Base-by-base conservation (phyloP, 108 stramenopile genomes). In the Hondaea fermentalgiana region DNA sequence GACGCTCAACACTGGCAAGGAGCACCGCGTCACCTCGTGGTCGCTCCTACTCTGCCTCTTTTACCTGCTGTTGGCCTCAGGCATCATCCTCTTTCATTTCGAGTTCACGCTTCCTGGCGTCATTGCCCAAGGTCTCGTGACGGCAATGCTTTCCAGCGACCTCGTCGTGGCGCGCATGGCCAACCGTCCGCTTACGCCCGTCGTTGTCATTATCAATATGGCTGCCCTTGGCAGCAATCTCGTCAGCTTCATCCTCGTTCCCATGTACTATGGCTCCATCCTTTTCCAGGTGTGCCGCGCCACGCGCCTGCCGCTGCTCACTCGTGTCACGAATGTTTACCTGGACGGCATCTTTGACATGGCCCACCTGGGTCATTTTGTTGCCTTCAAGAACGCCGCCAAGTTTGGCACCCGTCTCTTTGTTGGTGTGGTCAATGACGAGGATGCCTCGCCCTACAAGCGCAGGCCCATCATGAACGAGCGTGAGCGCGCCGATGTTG, bases 341-440 rank as follows among this genome's bases (percentile, higher is more conserved):
- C 94, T 94, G 72, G 95, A 95, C 90, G 96, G 96, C 8, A 94
- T 97, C 2, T 97, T 96, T 90, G 97, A 97, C 91, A 90, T 97
- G 10, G 96, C 96, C 90, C 97, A 97, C 91, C 88, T 97, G 88
- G 96, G 97, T 25, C 97, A 97, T 92, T 96, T 96, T 87, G 92
- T 89, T 17, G 88, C 96, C 8, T 97, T 97, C 92, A 95, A 95
- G 51, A 95, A 96, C 87, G 97, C 97, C 2, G 87, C 96, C 19
- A 60, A 83, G 42, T 95, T 90, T 91, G 97, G 97, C 8, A 97
- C 96, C 90, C 95, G 97, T 47, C 89, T 97, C 5, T 96, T 94
- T 91, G 97, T 97, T 35, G 97, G 97, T 23, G 97, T 97, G 21
- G 95, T 96, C 42, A 95, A 95, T 19, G 97, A 97, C 91, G 92